These are phyloP conservation scores for Knoxia roxburghii DNA, from an alignment of 257 asterid species.

Conservation along the genomic window DNA sequence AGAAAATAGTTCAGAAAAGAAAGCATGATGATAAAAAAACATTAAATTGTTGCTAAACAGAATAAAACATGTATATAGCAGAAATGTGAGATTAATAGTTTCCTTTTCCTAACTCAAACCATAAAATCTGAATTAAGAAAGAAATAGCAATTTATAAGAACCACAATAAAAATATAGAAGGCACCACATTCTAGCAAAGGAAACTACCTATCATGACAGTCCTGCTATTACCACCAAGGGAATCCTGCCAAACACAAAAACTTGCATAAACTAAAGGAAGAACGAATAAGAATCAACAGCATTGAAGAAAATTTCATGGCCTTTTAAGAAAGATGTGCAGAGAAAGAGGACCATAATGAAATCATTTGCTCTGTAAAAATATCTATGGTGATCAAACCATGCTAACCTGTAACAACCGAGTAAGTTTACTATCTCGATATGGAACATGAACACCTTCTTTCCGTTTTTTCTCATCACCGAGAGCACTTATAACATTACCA, in stretches of 20 bases:
- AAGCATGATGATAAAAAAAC: background rate
- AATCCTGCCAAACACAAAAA: conserved; percentile 62
- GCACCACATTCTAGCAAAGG: background rate
- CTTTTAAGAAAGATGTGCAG: background rate
- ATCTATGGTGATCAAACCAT: conserved; percentile 6
- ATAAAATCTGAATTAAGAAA: background rate
- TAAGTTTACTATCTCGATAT: conserved; percentile 97
- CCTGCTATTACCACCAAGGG: conserved; percentile 99
- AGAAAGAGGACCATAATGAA: background rate
- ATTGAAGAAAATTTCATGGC: background rate
- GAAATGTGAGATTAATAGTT: background rate
- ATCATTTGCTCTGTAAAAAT: background rate
- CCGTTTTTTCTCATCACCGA: conserved; percentile 96
- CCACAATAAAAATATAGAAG: background rate
- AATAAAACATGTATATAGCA: background rate
- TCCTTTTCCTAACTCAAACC: background rate
- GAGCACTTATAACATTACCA: conserved; percentile 97
- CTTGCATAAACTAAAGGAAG: background rate
- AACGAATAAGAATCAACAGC: background rate
- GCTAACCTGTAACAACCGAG: conserved; percentile 93
- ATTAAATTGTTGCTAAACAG: background rate
- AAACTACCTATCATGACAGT: conserved; percentile 92
- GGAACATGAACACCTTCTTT: conserved; percentile 96
- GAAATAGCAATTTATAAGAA: background rate
- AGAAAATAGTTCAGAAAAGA: conserved; percentile 3